Evolutionary conservation across 1,139 yeast genomes (phyloP), one percentile per base, ranked within the genome.

Genomic region (Eremothecium coryli): DNA sequence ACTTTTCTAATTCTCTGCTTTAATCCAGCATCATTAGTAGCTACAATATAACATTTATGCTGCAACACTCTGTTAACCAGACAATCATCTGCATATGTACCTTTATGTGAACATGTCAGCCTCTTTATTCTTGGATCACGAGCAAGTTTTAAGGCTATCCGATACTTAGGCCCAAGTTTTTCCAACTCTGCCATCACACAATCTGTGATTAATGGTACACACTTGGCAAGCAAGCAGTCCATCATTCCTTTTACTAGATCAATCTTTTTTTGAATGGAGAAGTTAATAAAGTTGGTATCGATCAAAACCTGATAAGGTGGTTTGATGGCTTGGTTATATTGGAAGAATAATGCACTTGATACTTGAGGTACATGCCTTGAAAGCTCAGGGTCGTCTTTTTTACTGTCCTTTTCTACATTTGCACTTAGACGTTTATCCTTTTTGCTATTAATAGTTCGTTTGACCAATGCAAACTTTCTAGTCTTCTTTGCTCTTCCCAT

Each of bases 401-500:
- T 49, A 35, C 50, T 37, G 37, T 50, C 40, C 43, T 58, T 45
- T 13, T 36, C 49, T 32, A 43, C 47, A 43, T 61, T 50, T 2
- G 54, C 61, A 42, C 63, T 68, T 60, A 76, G 59, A 45, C 90
- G 67, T 22, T 76, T 72, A 46, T 85, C 95, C 48, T 80, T 82
- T 45, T 79, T 68, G 41, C 57, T 45, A 36, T 75, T 74, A 39
- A 86, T 63, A 29, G 86, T 74, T 41, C 95, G 74, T 62, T 90
- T 90, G 40, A 84, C 86, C 36, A 76, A 73, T n/a, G 94, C 95
- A 54, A 88, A 85, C 79, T 86, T 86, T 71, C 97, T 75, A 15
- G 97, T 90, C 66, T 88, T 90, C 66, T 81, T 86, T 27, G 95
- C 95, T 59, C 86, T 90, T 39, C 97, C 98, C 98, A 90, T 90